A percentile compares a stretch with the other conserved stretches of the same genome.
Conservation (phyloP, 768 basidiomycete genomes). For the Pilatotrama ljubarskyi region DNA sequence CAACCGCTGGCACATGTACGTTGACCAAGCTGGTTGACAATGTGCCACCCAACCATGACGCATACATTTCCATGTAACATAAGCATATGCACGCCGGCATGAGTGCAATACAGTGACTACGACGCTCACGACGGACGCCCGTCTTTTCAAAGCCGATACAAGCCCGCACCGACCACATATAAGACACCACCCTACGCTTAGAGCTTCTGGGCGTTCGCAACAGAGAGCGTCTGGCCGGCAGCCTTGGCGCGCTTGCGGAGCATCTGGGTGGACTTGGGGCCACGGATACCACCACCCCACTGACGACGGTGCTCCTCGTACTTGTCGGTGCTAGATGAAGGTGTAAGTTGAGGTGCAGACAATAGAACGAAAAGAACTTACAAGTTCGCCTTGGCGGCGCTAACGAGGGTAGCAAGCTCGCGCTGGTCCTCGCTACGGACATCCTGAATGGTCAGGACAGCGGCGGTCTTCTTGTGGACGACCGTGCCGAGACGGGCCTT, state of each 20-base stretch:
- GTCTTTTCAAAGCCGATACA: constrained; percentile 13
- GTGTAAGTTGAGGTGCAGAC: neutral
- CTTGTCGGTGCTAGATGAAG: constrained; percentile 74
- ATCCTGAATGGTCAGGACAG: constrained; percentile 88
- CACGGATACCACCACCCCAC: constrained; percentile 97
- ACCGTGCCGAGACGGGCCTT: constrained; percentile 98
- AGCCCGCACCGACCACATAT: constrained; percentile 3
- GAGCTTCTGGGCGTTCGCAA: constrained; percentile 63
- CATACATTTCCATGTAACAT: constrained; percentile 20
- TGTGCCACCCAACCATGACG: neutral
- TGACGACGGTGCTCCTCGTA: constrained; percentile 88
- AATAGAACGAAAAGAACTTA: constrained; percentile 41
- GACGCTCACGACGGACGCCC: neutral
- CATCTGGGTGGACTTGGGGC: constrained; percentile 93
- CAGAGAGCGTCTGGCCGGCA: constrained; percentile 63
- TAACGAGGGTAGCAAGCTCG: constrained; percentile 89
- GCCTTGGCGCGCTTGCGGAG: constrained; percentile 94
- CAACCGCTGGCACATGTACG: neutral
- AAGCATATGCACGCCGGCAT: constrained; percentile 8
- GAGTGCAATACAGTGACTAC: constrained; percentile 9
- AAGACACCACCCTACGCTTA: constrained; percentile 37
- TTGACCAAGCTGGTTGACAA: neutral
- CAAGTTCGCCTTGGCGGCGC: constrained; percentile 98
- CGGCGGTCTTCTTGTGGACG: constrained; percentile 97
- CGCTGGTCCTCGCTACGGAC: constrained; percentile 93